Percentiles rank a stretch among this genome's conserved stretches.
Evolutionary conservation across 371 early-diverging fungal genomes (phyloP).

Genomic region (Caulochytrium protostelioides): DNA sequence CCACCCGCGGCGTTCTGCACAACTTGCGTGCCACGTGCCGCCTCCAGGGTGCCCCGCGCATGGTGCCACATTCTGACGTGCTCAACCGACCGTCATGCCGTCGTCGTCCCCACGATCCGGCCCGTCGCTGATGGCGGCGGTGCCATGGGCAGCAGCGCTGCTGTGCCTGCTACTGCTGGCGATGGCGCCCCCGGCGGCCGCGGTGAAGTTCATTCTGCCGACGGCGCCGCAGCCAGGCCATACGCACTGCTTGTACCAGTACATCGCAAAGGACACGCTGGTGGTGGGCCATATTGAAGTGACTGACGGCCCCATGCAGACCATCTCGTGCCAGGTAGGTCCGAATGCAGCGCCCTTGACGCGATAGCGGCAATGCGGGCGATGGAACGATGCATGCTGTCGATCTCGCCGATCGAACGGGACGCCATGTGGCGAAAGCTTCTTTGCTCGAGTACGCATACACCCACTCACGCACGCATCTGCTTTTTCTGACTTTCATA

Average conservation of each 20-base stretch:
- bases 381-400: not conserved
- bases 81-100: too few relatives aligned
- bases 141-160: too few relatives aligned
- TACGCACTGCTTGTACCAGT: conserved; percentile 45
- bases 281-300: conserved; percentile 48
- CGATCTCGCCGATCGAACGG: not conserved
- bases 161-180: too few relatives aligned
- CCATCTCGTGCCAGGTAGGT: conserved; percentile 47
- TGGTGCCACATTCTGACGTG: too few relatives aligned
- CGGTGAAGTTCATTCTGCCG: conserved; percentile 51
- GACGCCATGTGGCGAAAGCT: not conserved
- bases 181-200: too few relatives aligned
- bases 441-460: too few relatives aligned
- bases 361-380: not conserved
- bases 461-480: not conserved
- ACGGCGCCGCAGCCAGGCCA: conserved; percentile 20
- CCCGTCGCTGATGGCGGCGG: too few relatives aligned
- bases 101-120: too few relatives aligned
- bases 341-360: not conserved
- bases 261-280: conserved; percentile 41
- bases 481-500: not conserved
- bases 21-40: too few relatives aligned
- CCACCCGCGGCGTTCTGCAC: too few relatives aligned
- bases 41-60: too few relatives aligned
- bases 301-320: conserved; percentile 30